These are phyloP conservation scores for Candida insectalens DNA, from an alignment of 805 yeast species.

Conservation along the genomic window DNA sequence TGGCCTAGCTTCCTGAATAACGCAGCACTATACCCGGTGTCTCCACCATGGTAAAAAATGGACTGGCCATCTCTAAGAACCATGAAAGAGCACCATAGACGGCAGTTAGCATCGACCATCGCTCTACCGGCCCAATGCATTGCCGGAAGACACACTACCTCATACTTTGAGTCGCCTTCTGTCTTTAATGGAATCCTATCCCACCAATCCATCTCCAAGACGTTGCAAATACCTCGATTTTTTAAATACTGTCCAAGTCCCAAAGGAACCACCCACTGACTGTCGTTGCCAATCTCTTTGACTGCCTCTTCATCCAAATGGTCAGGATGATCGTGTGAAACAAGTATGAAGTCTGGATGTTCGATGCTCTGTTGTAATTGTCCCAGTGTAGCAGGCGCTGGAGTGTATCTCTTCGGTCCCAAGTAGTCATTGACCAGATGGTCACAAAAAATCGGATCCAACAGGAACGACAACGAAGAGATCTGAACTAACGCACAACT, in stretches of 20 bases:
- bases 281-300: conserved; percentile 41
- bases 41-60: conserved; percentile 85
- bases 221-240: conserved; percentile 41
- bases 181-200: conserved; percentile 38
- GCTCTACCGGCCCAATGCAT: conserved; percentile 96
- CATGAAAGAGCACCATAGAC: conserved; percentile 86
- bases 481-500: conserved; percentile 72
- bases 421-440: conserved; percentile 49
- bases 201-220: conserved; percentile 92
- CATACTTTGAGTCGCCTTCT: conserved; percentile 36
- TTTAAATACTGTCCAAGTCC: conserved; percentile 61
- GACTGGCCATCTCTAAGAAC: conserved; percentile 59
- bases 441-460: conserved; percentile 77
- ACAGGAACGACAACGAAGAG: conserved; percentile 47
- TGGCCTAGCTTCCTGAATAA: conserved; percentile 58
- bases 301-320: conserved; percentile 68
- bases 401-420: conserved; percentile 81
- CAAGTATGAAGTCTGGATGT: conserved; percentile 60
- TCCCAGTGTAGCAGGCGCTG: conserved; percentile 58
- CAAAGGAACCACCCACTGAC: conserved; percentile 80
- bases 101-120: conserved; percentile 66
- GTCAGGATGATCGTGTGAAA: conserved; percentile 94
- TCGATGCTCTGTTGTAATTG: conserved; percentile 31
- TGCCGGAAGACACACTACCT: conserved; percentile 83
- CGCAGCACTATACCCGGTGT: conserved; percentile 79